Base-by-base conservation (phyloP, 768 basidiomycete species). In the Lactifluus pinguis region DNA sequence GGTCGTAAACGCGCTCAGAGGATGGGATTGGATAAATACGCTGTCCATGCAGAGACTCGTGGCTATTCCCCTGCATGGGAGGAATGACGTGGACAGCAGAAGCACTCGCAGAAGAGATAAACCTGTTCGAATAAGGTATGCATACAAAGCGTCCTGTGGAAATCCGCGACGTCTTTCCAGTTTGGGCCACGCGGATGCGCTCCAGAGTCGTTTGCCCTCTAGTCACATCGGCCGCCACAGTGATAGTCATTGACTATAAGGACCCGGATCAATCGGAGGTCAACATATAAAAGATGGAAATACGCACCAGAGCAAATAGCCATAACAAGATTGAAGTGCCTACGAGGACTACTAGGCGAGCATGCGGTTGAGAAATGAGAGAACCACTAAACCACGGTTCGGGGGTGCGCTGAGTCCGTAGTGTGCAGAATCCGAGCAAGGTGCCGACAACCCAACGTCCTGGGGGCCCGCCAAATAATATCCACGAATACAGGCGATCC, bases 361-460 rank as follows among this genome's bases (percentile, higher is more conserved):
- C 38, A 17, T 67, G 60, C 4, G 67, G 67, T 38, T 54, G 53
- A 6, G 29, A 60, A 19, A 67, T 50, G 10, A 67, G 8, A 36
- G 54, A 44, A 7, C 66, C 67, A 11, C 32, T 55, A 9, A 67
- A 45, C 59, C 62, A 55, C 30, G 55, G 39, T 21, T 38, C 49
- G 15, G 41, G 52, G 36, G 34, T 38, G 47, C 64, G 64, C 30
- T 30, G 54, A 10, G 49, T 50, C 41, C 56, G 50, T 9, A 68
- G 63, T 13, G 49, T 45, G n/a, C 44, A 58, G 48, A 62, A 65
- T 1, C 67, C 67, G 6, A 68, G 60, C 0, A 68, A 15, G 25
- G 59, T 57, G 17, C 66, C 67, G 19, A 65, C 25, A 21, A 59
- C 30, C 57, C 64, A 68, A 42, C 64, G 66, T 47, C 67, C 67